Evolutionary conservation across 1,284 basidiomycete genomes (phyloP).

Genomic region (Ganoderma multipileum): DNA sequence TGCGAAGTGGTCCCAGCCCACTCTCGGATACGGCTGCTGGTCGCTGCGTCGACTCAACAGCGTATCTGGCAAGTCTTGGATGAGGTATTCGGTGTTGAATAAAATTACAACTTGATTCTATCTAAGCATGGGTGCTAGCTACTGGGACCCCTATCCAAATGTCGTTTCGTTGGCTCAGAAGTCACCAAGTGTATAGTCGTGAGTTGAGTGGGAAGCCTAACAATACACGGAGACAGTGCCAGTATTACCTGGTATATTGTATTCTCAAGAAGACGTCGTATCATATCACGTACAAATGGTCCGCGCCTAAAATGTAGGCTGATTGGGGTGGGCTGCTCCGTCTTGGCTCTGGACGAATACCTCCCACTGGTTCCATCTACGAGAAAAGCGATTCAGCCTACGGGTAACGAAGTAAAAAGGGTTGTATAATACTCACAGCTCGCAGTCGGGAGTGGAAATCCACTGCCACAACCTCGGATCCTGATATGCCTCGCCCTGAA

Average conservation of each 20-base stretch:
- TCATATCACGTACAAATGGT: not conserved
- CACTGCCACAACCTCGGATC: constrained; percentile 3
- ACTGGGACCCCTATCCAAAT: no score
- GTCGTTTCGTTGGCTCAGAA: no score
- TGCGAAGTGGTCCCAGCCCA: no score
- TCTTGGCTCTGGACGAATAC: constrained; percentile 38
- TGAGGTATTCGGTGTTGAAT: no score
- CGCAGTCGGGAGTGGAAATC: not conserved
- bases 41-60: no score
- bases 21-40: no score
- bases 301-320: not conserved
- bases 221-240: not conserved
- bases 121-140: no score
- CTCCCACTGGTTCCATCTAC: not conserved
- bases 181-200: no score
- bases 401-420: not conserved
- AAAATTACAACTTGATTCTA: no score
- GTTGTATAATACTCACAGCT: not conserved
- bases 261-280: not conserved
- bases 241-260: not conserved
- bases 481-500: not conserved
- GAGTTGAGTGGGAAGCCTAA: no score
- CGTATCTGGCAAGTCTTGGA: no score
- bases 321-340: not conserved
- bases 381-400: not conserved